Percentiles rank a stretch among this genome's conserved stretches.
Conservation (phyloP, 805 yeast genomes). For the Wickerhamomyces alni region DNA sequence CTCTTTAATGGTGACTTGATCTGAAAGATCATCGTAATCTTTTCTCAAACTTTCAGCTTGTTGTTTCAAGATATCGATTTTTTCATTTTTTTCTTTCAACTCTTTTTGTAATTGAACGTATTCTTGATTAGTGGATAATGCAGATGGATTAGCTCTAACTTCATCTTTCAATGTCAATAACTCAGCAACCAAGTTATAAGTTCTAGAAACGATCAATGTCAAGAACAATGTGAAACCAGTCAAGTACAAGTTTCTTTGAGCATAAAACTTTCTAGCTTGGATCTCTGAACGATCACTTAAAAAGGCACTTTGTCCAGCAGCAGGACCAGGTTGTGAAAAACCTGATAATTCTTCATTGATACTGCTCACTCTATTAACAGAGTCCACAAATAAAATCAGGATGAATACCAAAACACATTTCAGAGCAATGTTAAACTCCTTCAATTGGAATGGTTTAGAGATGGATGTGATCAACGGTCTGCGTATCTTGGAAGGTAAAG, state of each 20-base stretch:
- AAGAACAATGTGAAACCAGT: conserved; percentile 93
- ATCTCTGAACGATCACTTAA: conserved; percentile 67
- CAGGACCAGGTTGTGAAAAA: conserved; percentile 14
- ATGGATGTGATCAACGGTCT: conserved; percentile 58
- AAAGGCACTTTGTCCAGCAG: conserved; percentile 24
- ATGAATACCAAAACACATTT: conserved; percentile 83
- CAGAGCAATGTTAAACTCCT: conserved; percentile 68
- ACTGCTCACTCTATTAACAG: conserved; percentile 74
- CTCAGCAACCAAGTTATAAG: conserved; percentile 74
- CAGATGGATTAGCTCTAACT: conserved; percentile 35
- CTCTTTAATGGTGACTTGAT: conserved; percentile 10
- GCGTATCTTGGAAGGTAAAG: conserved; percentile 73
- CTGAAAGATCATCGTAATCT: conserved; percentile 48
- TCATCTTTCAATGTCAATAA: conserved; percentile 59
- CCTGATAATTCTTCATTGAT: conserved; percentile 57
- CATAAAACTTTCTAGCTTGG: conserved; percentile 87
- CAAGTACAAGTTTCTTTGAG: conserved; percentile 93
- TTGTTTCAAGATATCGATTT: conserved; percentile 60
- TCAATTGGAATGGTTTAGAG: conserved; percentile 63
- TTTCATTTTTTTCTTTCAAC: conserved; percentile 46
- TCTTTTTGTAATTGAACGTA: conserved; percentile 14
- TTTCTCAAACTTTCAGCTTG: conserved; percentile 62
- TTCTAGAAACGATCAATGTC: conserved; percentile 78
- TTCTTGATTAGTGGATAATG: conserved; percentile 17
- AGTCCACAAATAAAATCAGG: conserved; percentile 76